These are phyloP conservation scores for Spatholobus suberectus DNA, from an alignment of 306 rosid genomes.

Conservation along the genomic window DNA sequence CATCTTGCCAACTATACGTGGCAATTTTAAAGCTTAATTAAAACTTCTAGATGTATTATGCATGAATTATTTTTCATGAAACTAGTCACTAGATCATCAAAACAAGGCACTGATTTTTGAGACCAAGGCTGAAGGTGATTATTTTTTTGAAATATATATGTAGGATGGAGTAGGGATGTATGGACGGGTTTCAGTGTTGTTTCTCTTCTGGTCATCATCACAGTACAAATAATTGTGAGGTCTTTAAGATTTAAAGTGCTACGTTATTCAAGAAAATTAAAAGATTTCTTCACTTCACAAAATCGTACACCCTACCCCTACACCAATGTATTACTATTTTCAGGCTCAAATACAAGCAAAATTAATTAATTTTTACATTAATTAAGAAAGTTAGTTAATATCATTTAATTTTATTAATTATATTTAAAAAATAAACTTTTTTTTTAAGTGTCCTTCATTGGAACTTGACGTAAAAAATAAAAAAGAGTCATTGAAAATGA, in stretches of 20 bases:
- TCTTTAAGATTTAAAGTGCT: not conserved
- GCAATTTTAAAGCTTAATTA: conserved; percentile 1
- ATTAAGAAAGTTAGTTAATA: no score
- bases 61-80: conserved; percentile 16
- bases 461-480: no score
- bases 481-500: no score
- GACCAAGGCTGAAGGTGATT: not conserved
- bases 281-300: not conserved
- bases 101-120: not conserved
- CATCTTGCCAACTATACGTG: not conserved
- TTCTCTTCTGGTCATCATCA: not conserved
- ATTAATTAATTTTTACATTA: no score
- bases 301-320: not conserved
- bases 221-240: not conserved
- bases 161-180: no score
- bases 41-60: conserved; percentile 15
- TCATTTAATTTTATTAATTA: no score
- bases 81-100: conserved; percentile 14
- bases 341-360: no score
- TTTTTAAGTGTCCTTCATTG: no score
- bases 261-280: not conserved
- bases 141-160: not conserved
- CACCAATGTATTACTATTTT: not conserved
- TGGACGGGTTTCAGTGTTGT: no score
- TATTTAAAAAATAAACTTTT: no score